Evolutionary conservation across 108 stramenopile species (phyloP), one percentile per base, ranked within the genome.

Genomic region (Pseudonitzschia multiseries): DNA sequence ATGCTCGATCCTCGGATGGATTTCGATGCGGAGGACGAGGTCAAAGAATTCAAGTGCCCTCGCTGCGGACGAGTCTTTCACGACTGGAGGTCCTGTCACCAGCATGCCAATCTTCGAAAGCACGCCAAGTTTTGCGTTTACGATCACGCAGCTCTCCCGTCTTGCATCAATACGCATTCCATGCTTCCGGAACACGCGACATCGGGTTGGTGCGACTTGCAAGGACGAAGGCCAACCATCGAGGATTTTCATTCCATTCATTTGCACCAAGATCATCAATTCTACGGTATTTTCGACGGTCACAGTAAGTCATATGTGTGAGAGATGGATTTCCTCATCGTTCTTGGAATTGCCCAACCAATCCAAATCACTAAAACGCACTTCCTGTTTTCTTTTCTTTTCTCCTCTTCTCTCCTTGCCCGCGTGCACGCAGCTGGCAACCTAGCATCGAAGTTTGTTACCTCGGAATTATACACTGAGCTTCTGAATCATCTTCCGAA

Each of bases 201-300:
- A 12, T 89, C 85, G 14, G 93, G 93, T 6, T 92, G 90, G 69
- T 95, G 91, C 60, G 93, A 95, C 65, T 81, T 95, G 51, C 91
- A 92, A 82, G 93, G 93, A 22, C 76, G 91, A 32, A 68, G 90
- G 61, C 69, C 66, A n/a, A 83, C 87, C 13, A 93, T 97, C 36
- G 96, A 98, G 84, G 97, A 98, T 70, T 96, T 96, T 44, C 97
- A 98, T 71, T 79, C 92, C 28, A 88, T 96, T 24, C 86, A 93
- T 42, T 76, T 93, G 46, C 68, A 80, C 27, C 67, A 63, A 13
- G 80, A 84, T 43, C 85, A 90, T 50, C 87, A 89, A 69, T 95
- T 93, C 65, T 96, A 88, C 75, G 97, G 94, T 27, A 85, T 95
- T 4, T 89, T 88, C 61, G 88, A 90, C 76, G 88, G 89, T 17